A percentile compares a stretch with the other conserved stretches of the same genome.
These are phyloP conservation scores for Acanthamoeba polyphaga DNA, from an alignment of 208 protist species.

Conservation along the genomic window DNA sequence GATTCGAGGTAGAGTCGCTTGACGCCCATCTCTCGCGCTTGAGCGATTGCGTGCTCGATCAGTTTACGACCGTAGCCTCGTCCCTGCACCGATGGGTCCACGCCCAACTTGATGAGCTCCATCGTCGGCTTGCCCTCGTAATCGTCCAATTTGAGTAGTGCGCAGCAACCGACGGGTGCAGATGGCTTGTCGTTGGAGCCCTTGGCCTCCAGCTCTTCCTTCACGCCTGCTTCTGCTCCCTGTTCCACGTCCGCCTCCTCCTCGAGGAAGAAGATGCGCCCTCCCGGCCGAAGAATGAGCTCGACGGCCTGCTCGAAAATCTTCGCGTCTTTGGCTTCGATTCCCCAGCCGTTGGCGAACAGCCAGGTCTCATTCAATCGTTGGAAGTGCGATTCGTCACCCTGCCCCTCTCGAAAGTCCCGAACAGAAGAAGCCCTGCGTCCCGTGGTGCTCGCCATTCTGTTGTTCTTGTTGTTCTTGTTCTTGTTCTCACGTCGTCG, in stretches of 20 bases:
- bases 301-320: slow-evolving; percentile 14
- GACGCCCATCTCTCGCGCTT: neutral
- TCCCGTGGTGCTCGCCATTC: neutral
- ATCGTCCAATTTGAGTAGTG: neutral
- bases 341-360: neutral
- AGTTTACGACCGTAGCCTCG: neutral
- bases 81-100: neutral
- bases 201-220: neutral
- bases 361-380: slow-evolving; percentile 17
- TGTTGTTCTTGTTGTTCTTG: neutral
- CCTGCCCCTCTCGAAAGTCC: neutral
- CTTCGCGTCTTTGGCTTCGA: neutral
- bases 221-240: neutral
- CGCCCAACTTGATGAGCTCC: slow-evolving; percentile 15
- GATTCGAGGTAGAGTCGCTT: slow-evolving; percentile 46
- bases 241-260: neutral
- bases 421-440: neutral
- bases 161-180: slow-evolving; percentile 29
- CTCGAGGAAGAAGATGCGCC: slow-evolving; percentile 22
- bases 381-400: neutral
- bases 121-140: slow-evolving; percentile 19
- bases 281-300: slow-evolving; percentile 1
- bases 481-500: neutral
- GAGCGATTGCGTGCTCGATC: neutral
- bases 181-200: neutral